phyloP scores from a whole-genome alignment of 2,329 filamentous ascomycete species.

The Xylaria sp. region DNA sequence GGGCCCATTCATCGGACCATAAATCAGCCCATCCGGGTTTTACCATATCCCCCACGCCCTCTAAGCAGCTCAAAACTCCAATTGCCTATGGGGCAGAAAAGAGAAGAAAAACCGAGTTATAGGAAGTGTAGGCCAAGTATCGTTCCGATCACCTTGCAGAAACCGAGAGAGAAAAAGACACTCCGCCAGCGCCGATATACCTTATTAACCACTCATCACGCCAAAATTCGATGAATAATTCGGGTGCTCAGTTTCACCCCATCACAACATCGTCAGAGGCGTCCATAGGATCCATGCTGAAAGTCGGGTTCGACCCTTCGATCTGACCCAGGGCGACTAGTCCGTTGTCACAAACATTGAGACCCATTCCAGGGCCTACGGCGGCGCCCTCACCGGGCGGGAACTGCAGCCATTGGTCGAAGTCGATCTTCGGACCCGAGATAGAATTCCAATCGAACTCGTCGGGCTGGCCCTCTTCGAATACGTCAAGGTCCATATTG shows the following conservation, averaged over 20 bases:
- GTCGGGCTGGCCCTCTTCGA: slow-evolving; percentile 53
- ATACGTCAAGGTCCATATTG: slow-evolving; percentile 58
- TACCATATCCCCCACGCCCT: slow-evolving; percentile 7
- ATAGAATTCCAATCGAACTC: slow-evolving; percentile 67
- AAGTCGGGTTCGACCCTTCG: slow-evolving; percentile 28
- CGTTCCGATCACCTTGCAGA: not conserved
- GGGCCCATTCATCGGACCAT: slow-evolving; percentile 32
- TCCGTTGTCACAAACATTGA: slow-evolving; percentile 30
- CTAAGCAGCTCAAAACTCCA: not conserved
- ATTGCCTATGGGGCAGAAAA: not conserved
- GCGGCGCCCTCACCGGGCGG: slow-evolving; percentile 59
- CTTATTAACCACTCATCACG: not conserved
- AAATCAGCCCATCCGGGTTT: slow-evolving; percentile 19
- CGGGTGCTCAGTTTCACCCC: slow-evolving; percentile 5
- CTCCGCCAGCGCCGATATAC: not conserved
- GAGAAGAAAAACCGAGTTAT: not conserved
- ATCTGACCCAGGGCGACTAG: slow-evolving; percentile 37
- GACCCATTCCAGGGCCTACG: slow-evolving; percentile 30
- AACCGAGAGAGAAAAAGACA: not conserved
- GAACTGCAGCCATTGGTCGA: slow-evolving; percentile 70
- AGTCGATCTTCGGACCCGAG: slow-evolving; percentile 65
- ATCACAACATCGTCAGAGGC: slow-evolving; percentile 22
- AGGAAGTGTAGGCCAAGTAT: not conserved
- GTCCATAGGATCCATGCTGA: slow-evolving; percentile 17
- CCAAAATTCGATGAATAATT: not conserved